Conservation (phyloP, 1,139 yeast species). For the Zygotorulaspora mrakii region DNA sequence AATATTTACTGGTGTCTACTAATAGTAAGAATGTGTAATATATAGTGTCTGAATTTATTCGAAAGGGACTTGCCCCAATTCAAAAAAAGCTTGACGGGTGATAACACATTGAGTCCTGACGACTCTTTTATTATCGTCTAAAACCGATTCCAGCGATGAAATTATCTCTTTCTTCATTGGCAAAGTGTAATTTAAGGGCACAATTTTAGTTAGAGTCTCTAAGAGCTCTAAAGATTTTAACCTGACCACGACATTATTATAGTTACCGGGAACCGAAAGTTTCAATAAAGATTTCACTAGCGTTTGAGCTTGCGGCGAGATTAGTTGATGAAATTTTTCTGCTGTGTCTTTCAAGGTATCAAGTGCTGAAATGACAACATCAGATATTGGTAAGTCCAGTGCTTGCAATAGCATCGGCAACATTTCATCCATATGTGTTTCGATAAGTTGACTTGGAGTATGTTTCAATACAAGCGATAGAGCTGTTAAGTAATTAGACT, state of each 20-base stretch:
- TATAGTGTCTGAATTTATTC: conserved; percentile 20
- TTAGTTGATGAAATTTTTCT: conserved; percentile 48
- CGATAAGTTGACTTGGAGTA: conserved; percentile 57
- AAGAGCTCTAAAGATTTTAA: conserved; percentile 56
- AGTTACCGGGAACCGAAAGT: conserved; percentile 35
- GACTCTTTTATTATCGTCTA: conserved; percentile 72
- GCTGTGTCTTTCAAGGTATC: conserved; percentile 52
- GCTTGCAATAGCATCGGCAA: conserved; percentile 73
- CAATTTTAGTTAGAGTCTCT: conserved; percentile 42
- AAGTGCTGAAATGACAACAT: conserved; percentile 58
- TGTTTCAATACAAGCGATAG: conserved; percentile 65
- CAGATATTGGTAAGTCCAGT: conserved; percentile 46
- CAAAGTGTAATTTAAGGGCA: conserved; percentile 44
- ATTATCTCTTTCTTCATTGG: conserved; percentile 54
- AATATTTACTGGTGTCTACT: too few relatives aligned
- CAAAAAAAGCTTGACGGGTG: conserved; percentile 72
- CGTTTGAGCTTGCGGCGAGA: conserved; percentile 51
- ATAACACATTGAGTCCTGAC: conserved; percentile 76
- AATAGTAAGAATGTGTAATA: too few relatives aligned
- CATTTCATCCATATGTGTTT: conserved; percentile 57
- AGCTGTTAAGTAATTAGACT: conserved; percentile 56
- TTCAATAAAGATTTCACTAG: conserved; percentile 55
- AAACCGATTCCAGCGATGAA: conserved; percentile 45
- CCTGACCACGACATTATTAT: conserved; percentile 48
- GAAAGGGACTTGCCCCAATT: conserved; percentile 40